Percentiles rank a stretch among this genome's conserved stretches.
These are phyloP conservation scores for Ascomycota sp. DNA, from an alignment of 2,329 filamentous ascomycete genomes.

Conservation along the genomic window DNA sequence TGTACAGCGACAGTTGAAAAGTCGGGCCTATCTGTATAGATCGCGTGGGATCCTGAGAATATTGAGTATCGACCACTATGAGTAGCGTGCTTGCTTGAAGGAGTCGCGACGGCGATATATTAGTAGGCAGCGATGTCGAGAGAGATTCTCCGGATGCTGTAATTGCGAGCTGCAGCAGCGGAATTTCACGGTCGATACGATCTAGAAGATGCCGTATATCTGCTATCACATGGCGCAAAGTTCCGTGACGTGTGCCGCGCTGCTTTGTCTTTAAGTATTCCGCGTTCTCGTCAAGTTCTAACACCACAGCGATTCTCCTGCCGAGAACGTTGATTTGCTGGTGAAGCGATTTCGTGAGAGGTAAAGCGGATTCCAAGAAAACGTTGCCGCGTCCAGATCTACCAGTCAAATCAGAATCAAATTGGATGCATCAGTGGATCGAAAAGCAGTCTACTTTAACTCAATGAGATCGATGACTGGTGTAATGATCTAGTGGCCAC, in stretches of 20 bases:
- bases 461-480: slow-evolving; percentile 86
- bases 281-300: slow-evolving; percentile 34
- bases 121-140: slow-evolving; percentile 56
- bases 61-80: slow-evolving; percentile 70
- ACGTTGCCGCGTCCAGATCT: slow-evolving; percentile 33
- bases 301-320: slow-evolving; percentile 50
- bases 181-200: slow-evolving; percentile 78
- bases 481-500: slow-evolving; percentile 46
- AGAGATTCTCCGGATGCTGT: slow-evolving; percentile 81
- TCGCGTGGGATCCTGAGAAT: slow-evolving; percentile 39
- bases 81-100: slow-evolving; percentile 85
- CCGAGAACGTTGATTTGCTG: slow-evolving; percentile 69
- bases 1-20: slow-evolving; percentile 78
- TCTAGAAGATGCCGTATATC: slow-evolving; percentile 58
- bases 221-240: slow-evolving; percentile 48
- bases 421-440: not conserved
- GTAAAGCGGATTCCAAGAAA: slow-evolving; percentile 62
- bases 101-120: slow-evolving; percentile 75
- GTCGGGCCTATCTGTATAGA: slow-evolving; percentile 70
- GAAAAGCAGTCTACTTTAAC: slow-evolving; percentile 41
- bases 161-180: slow-evolving; percentile 80
- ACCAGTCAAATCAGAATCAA: not conserved
- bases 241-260: slow-evolving; percentile 21
- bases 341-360: slow-evolving; percentile 63
- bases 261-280: slow-evolving; percentile 14